phyloP scores from a whole-genome alignment of 768 basidiomycete species.

The Tulasnella sp. region DNA sequence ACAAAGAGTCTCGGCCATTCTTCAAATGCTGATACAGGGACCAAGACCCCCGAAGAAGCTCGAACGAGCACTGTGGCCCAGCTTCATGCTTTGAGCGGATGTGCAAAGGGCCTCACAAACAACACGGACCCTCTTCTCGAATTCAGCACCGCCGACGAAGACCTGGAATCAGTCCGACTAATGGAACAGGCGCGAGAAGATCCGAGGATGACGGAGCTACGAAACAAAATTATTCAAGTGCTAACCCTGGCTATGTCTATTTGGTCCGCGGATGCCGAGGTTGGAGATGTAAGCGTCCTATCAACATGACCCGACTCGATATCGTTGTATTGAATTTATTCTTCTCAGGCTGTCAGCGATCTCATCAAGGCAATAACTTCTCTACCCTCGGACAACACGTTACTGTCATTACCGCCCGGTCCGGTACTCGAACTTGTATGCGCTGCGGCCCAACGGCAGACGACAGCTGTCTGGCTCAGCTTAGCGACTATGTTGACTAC shows the following conservation, averaged over 20 bases:
- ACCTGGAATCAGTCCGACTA: slow-evolving; percentile 43
- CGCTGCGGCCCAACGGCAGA: slow-evolving; percentile 56
- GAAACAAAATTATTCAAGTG: slow-evolving; percentile 56
- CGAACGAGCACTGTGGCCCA: slow-evolving; percentile 58
- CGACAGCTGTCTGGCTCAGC: slow-evolving; percentile 78
- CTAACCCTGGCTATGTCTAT: slow-evolving; percentile 56
- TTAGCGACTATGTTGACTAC: slow-evolving; percentile 71
- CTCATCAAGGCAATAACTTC: slow-evolving; percentile 81
- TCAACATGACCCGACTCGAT: background rate
- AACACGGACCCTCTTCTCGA: slow-evolving; percentile 54
- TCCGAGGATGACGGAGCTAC: slow-evolving; percentile 50
- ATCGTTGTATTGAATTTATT: background rate
- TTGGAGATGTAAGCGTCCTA: slow-evolving; percentile 54
- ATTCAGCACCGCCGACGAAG: slow-evolving; percentile 23
- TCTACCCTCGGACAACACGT: slow-evolving; percentile 63
- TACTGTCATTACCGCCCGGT: slow-evolving; percentile 72
- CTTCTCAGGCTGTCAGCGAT: slow-evolving; percentile 61
- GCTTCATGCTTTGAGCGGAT: slow-evolving; percentile 72
- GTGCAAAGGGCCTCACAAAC: slow-evolving; percentile 80
- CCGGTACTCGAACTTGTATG: slow-evolving; percentile 78
- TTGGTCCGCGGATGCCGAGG: slow-evolving; percentile 72
- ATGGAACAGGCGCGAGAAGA: slow-evolving; percentile 60
- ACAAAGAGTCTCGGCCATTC: background rate
- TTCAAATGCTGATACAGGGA: slow-evolving; percentile 7
- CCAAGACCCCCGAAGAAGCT: slow-evolving; percentile 65